Conservation (phyloP, 2,329 filamentous ascomycete species). For the Cladosporium sp. region DNA sequence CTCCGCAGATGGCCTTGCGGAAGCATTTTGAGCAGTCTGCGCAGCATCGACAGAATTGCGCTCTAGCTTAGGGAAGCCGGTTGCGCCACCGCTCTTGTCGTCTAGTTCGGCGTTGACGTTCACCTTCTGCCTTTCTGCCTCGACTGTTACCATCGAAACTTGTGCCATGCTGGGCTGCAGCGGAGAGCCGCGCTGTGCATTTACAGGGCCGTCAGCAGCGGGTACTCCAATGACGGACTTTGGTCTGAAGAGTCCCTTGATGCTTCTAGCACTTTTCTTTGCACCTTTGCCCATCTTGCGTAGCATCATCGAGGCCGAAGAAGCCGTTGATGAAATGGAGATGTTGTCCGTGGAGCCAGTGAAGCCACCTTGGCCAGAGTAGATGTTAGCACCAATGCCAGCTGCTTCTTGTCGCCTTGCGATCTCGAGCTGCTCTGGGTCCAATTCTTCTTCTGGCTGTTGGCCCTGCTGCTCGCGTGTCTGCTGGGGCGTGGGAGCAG, state of each 20-base stretch:
- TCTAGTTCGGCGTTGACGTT: conserved; percentile 73
- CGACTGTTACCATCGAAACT: conserved; percentile 93
- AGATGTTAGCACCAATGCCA: conserved; percentile 91
- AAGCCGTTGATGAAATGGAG: conserved; percentile 86
- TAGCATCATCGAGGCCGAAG: conserved; percentile 89
- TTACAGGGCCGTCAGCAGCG: conserved; percentile 65
- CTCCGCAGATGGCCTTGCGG: conserved; percentile 48
- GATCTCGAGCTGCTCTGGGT: conserved; percentile 88
- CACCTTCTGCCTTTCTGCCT: conserved; percentile 84
- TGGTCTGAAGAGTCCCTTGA: conserved; percentile 91
- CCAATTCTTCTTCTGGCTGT: conserved; percentile 45
- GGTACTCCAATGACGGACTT: conserved; percentile 86
- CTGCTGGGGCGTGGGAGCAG: conserved; percentile 34
- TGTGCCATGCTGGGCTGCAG: conserved; percentile 68
- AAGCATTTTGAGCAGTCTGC: conserved; percentile 33
- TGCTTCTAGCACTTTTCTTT: conserved; percentile 87
- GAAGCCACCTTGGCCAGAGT: conserved; percentile 82
- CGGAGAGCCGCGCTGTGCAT: conserved; percentile 44
- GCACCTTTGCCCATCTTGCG: conserved; percentile 99
- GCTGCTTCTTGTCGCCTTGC: conserved; percentile 89
- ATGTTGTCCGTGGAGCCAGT: conserved; percentile 92
- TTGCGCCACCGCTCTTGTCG: conserved; percentile 69
- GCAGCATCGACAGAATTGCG: conserved; percentile 73
- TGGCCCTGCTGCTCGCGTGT: conserved; percentile 35
- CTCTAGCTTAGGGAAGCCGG: conserved; percentile 82